Base-by-base conservation (phyloP, 352 stramenopile species). In the Globisporangium nagaii region DNA sequence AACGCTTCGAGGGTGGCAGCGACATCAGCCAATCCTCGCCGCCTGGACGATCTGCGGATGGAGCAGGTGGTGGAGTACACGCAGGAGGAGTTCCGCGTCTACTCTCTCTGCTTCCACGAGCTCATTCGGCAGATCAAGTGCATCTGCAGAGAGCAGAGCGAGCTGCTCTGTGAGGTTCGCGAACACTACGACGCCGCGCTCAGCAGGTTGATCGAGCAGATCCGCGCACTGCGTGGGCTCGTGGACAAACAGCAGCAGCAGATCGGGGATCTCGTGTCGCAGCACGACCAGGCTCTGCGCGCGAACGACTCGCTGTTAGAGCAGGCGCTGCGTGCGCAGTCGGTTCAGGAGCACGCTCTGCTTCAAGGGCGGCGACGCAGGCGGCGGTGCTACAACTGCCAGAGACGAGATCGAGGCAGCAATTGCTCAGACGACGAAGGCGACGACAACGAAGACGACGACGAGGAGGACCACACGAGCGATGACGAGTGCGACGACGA, bases 51-150 rank as follows among this genome's bases (percentile, higher is more conserved):
- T n/a, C 10, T 10, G 31, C 40, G 12, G 13, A 25, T 11, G 19
- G 1, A 22, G 24, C 24, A 45, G 24, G 28, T 75, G 4, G 37
- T 81, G 4, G 68, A 76, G 31, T 86, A 81, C 62, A 75, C 76
- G 1, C 63, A 73, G 31, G 61, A 72, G 7, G 82, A 93, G 54
- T 75, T 67, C 47, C 62, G 58, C 36, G 67, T 93, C 25, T 88
- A 89, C 67, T 86, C 79, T 20, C 22, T 87, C 28, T 88, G 78
- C 47, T 93, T 89, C 54, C 75, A 87, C 49, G 82, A 93, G 56
- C 63, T 93, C 22, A 75, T 66, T 22, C 72, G 79, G 3, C 82
- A 93, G 51, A 84, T 90, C 49, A 77, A 79, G 51, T 90, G 62
- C 42, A 84, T 89, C 51, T 90, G 79, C 57, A 79, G 73, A 40